A percentile compares a stretch with the other conserved stretches of the same genome.
These are phyloP conservation scores for Hypoxylon intermedium DNA, from an alignment of 495 filamentous ascomycete species.

Conservation along the genomic window DNA sequence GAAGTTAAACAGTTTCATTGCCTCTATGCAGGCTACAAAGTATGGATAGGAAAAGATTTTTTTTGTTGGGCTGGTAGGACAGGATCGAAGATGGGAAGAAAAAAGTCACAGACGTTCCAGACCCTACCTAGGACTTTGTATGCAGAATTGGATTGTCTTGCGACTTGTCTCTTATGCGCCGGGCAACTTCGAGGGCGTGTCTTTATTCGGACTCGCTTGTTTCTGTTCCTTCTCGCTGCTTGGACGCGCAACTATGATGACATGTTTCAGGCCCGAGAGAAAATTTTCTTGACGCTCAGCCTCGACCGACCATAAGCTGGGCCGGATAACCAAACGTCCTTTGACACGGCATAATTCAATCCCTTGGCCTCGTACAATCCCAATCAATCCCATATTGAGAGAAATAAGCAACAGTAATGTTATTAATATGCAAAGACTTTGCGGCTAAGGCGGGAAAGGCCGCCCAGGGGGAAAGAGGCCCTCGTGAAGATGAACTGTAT, in stretches of 20 bases:
- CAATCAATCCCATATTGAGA: constrained; percentile 31
- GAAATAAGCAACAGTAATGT: constrained; percentile 19
- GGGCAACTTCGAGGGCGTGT: constrained; percentile 29
- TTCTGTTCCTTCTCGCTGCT: constrained; percentile 17
- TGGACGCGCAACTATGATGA: constrained; percentile 28
- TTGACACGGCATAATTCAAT: constrained; percentile 22
- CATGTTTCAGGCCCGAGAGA: constrained; percentile 35
- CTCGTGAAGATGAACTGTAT: constrained; percentile 19
- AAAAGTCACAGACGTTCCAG: not conserved
- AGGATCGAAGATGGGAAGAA: constrained; percentile 21
- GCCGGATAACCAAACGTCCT: constrained; percentile 11
- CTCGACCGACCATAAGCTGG: constrained; percentile 30
- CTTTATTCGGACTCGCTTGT: constrained; percentile 31
- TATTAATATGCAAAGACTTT: constrained; percentile 12
- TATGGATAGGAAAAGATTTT: constrained; percentile 1
- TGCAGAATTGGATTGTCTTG: constrained; percentile 35
- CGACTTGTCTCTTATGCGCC: constrained; percentile 33
- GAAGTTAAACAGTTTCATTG: constrained; percentile 21
- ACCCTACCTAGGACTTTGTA: constrained; percentile 23
- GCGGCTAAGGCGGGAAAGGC: constrained; percentile 28
- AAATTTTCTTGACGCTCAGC: constrained; percentile 30
- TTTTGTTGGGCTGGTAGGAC: constrained; percentile 35
- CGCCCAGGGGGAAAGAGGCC: not conserved
- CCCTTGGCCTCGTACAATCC: constrained; percentile 14
- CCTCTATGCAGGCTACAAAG: constrained; percentile 22